Conservation (phyloP, 2,329 filamentous ascomycete species). For the Chrysosporium keratinophilum region DNA sequence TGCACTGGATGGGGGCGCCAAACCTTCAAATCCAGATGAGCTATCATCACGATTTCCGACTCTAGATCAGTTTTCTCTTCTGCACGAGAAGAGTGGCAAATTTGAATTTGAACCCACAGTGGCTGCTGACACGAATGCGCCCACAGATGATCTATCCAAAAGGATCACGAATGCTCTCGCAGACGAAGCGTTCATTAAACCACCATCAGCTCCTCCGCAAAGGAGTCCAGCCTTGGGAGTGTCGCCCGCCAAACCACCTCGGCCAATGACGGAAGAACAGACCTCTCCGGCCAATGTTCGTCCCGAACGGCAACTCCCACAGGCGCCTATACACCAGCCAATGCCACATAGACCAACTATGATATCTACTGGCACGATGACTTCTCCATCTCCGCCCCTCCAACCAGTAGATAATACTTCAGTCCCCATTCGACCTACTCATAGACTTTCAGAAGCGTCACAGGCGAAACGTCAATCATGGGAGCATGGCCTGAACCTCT, state of each 20-base stretch:
- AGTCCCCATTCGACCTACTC: slow-evolving; percentile 37
- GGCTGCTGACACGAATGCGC: slow-evolving; percentile 33
- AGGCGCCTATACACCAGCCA: slow-evolving; percentile 30
- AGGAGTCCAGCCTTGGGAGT: slow-evolving; percentile 23
- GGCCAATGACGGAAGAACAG: slow-evolving; percentile 18
- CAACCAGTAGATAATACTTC: slow-evolving; percentile 23
- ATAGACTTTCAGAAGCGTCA: slow-evolving; percentile 43
- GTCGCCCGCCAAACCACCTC: slow-evolving; percentile 24
- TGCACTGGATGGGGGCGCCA: slow-evolving; percentile 62
- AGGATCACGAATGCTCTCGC: slow-evolving; percentile 65
- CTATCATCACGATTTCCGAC: slow-evolving; percentile 78
- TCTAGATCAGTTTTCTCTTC: slow-evolving; percentile 80
- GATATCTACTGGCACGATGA: slow-evolving; percentile 74
- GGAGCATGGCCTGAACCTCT: slow-evolving; percentile 15
- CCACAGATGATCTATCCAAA: slow-evolving; percentile 49
- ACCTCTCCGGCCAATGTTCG: slow-evolving; percentile 18
- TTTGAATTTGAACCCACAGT: slow-evolving; percentile 65
- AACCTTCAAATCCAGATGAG: slow-evolving; percentile 56
- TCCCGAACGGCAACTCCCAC: slow-evolving; percentile 22
- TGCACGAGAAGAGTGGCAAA: slow-evolving; percentile 72
- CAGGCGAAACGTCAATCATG: slow-evolving; percentile 40
- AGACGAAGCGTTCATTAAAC: slow-evolving; percentile 67
- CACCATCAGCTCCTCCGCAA: slow-evolving; percentile 25
- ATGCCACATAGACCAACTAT: slow-evolving; percentile 44
- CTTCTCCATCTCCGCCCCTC: slow-evolving; percentile 43